Evolutionary conservation across 2,329 filamentous ascomycete genomes (phyloP), one percentile per base, ranked within the genome.

Genomic region (Aspergillus fischeri): DNA sequence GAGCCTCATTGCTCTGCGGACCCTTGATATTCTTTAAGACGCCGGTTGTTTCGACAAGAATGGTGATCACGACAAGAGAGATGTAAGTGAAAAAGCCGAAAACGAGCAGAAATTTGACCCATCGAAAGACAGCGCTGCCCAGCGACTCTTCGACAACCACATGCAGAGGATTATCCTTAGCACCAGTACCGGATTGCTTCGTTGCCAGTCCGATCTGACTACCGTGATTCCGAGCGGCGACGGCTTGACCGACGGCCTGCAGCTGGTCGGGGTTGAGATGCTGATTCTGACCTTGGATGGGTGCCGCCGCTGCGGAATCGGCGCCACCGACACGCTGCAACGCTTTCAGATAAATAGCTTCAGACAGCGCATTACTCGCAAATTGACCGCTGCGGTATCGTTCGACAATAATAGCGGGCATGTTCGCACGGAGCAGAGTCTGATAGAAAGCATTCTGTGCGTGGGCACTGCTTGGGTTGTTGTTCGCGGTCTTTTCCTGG

Each of bases 371-470:
- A 71, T 93, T 97, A 21, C 85, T 86, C 10, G 92, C 92, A 72
- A 92, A 99, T 55, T 88, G 86, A 60, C 90, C 90, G 17, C 89
- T 92, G 70, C 92, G 87, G 74, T 96, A 94, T 67, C 94, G 83
- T 75, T 97, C 92, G 58, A 97, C 84, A 56, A 99, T 80, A 61
- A 99, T 96, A 52, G 92, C 88, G 20, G 93, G 91, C 89, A 97
- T 92, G 69, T 95, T 94, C 52, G 93, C 92, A 70, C 90, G 89
- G 55, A 97, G 81, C 14, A 99, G 84, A 49, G 92, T 88, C 71
- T 93, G 89, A 72, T 99, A 99, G 73, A 99, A 97, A 17, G 90
- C 88, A 72, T 93, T 94, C 73, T 99, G 94, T 21, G 92, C 87
- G 47, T 89, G 89, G 28, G 92, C 88, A 73, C 91, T 97, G 58